Conservation (phyloP, 1,284 basidiomycete species). For the Omphalotus olearius region DNA sequence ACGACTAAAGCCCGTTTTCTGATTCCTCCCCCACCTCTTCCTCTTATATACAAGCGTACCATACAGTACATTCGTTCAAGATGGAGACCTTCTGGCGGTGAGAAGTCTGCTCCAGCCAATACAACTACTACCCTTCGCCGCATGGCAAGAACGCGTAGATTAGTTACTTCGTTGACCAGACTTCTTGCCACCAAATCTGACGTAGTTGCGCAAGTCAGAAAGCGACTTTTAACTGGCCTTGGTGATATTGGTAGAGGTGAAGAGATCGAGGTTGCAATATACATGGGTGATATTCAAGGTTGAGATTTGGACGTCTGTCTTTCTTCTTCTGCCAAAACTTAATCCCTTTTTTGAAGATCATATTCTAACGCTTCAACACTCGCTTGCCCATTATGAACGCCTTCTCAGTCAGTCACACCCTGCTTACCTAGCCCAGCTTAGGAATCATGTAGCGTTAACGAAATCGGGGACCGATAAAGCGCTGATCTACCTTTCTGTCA, state of each 20-base stretch:
- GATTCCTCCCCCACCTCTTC: slow-evolving; percentile 27
- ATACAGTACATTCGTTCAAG: slow-evolving; percentile 22
- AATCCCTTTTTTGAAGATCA: slow-evolving; percentile 62
- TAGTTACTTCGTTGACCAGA: slow-evolving; percentile 81
- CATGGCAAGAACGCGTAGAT: slow-evolving; percentile 77
- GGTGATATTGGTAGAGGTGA: slow-evolving; percentile 38
- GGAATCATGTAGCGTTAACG: slow-evolving; percentile 55
- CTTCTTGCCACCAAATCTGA: slow-evolving; percentile 81
- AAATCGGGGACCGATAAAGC: slow-evolving; percentile 65
- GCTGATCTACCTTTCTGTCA: slow-evolving; percentile 62
- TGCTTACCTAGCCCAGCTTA: slow-evolving; percentile 78
- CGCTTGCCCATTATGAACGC: slow-evolving; percentile 85
- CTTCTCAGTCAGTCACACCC: slow-evolving; percentile 87
- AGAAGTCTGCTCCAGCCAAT: slow-evolving; percentile 21
- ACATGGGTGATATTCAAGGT: slow-evolving; percentile 94
- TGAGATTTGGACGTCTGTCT: not conserved
- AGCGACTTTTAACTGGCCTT: slow-evolving; percentile 54
- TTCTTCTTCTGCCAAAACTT: not conserved
- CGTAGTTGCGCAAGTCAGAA: slow-evolving; percentile 78
- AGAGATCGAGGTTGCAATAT: slow-evolving; percentile 73
- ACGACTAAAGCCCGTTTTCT: slow-evolving; percentile 28
- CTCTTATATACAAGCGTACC: slow-evolving; percentile 28
- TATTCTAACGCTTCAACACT: slow-evolving; percentile 83
- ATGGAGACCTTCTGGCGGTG: slow-evolving; percentile 4
- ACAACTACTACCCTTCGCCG: slow-evolving; percentile 52